Percentiles rank a stretch among this genome's conserved stretches.
Conservation (phyloP, 306 rosid species). For the Mucuna pruriens region DNA sequence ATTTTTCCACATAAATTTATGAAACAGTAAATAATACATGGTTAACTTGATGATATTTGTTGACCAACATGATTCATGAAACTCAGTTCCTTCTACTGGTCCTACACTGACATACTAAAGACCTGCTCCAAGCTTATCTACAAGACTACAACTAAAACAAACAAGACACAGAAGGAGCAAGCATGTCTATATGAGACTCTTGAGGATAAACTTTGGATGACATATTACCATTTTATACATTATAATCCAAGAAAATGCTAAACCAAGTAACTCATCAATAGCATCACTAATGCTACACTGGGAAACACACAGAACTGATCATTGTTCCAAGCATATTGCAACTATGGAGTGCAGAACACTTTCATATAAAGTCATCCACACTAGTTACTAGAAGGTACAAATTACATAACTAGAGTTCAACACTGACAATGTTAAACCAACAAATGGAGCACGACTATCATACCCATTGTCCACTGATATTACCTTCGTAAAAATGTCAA, state of each 20-base stretch:
- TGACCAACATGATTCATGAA: constrained; percentile 29
- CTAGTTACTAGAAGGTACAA: neutral
- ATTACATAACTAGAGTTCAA: neutral
- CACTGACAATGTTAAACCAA: neutral
- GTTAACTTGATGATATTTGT: neutral
- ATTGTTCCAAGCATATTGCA: neutral
- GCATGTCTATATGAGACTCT: neutral
- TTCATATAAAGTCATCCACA: neutral
- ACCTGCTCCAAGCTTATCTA: neutral
- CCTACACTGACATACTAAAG: neutral
- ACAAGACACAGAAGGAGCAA: neutral
- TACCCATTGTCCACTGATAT: neutral
- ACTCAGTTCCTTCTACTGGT: neutral
- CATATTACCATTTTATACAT: neutral
- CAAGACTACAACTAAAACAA: constrained; percentile 15
- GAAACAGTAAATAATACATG: neutral
- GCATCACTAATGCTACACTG: neutral
- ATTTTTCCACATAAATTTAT: neutral
- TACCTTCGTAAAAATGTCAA: neutral
- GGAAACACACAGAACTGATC: constrained; percentile 21
- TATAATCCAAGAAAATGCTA: neutral
- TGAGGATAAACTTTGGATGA: neutral
- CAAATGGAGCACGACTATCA: neutral
- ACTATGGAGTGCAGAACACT: neutral
- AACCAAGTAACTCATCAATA: constrained; percentile 26